These are phyloP conservation scores for Penicillium manginii DNA, from an alignment of 495 filamentous ascomycete genomes.

Conservation along the genomic window DNA sequence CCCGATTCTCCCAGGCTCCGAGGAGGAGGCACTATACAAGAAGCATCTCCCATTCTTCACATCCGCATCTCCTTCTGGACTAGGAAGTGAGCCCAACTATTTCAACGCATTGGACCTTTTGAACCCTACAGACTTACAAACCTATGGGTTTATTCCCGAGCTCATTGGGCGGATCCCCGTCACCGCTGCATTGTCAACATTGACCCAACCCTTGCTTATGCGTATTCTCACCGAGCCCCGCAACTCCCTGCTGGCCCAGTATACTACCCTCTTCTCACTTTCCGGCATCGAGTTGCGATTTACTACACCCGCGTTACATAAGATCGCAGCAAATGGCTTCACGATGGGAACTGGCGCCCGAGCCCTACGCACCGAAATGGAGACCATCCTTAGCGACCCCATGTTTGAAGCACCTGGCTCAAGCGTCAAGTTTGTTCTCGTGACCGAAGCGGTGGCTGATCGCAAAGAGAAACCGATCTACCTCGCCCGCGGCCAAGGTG, in stretches of 20 bases:
- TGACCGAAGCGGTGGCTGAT: conserved; percentile 74
- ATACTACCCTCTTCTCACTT: conserved; percentile 80
- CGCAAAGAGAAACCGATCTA: conserved; percentile 65
- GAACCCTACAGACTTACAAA: conserved; percentile 81
- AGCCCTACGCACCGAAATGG: conserved; percentile 86
- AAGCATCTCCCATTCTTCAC: conserved; percentile 71
- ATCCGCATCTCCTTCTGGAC: conserved; percentile 36
- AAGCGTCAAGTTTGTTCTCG: conserved; percentile 68
- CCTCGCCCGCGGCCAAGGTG: conserved; percentile 62
- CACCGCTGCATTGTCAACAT: conserved; percentile 77
- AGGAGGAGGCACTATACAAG: conserved; percentile 65
- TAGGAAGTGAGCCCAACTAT: conserved; percentile 47
- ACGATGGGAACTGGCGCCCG: conserved; percentile 85
- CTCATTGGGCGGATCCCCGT: conserved; percentile 90
- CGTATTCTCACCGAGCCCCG: conserved; percentile 90
- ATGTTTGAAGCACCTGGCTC: conserved; percentile 91
- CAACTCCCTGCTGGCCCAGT: conserved; percentile 84
- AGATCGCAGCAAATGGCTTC: conserved; percentile 73
- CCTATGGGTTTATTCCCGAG: conserved; percentile 93
- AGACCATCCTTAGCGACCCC: conserved; percentile 79
- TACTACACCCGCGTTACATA: conserved; percentile 75
- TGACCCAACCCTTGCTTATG: conserved; percentile 77
- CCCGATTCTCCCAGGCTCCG: conserved; percentile 51
- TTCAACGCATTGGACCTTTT: conserved; percentile 84
- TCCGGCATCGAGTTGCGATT: conserved; percentile 83